Evolutionary conservation across 1,284 basidiomycete species (phyloP).

Genomic region (Malassezia equina): DNA sequence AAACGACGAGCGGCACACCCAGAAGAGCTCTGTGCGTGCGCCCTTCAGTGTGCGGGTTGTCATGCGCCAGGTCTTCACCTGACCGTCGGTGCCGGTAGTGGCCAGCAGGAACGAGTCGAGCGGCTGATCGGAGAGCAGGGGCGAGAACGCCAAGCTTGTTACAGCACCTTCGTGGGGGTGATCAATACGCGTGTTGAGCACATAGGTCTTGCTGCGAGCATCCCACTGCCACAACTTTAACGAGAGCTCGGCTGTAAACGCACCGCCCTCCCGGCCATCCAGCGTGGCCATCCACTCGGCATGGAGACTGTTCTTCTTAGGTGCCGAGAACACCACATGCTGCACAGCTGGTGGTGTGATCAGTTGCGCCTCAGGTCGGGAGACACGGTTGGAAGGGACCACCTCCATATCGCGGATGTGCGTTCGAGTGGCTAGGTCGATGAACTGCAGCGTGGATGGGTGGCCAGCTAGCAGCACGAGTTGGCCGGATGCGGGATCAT

Average conservation of each 20-base stretch:
- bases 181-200: slow-evolving; percentile 77
- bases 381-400: slow-evolving; percentile 82
- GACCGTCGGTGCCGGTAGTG: slow-evolving; percentile 61
- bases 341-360: slow-evolving; percentile 71
- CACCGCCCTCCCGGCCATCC: slow-evolving; percentile 60
- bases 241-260: slow-evolving; percentile 64
- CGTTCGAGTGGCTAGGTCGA: slow-evolving; percentile 63
- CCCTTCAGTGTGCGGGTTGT: slow-evolving; percentile 31
- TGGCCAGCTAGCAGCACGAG: slow-evolving; percentile 78
- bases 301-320: slow-evolving; percentile 12
- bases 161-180: slow-evolving; percentile 69
- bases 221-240: slow-evolving; percentile 89
- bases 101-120: slow-evolving; percentile 51
- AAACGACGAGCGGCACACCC: slow-evolving; percentile 39
- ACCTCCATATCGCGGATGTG: slow-evolving; percentile 81
- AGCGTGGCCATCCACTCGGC: slow-evolving; percentile 82
- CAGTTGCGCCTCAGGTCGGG: slow-evolving; percentile 66
- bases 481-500: slow-evolving; percentile 33
- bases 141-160: slow-evolving; percentile 60
- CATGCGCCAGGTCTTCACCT: slow-evolving; percentile 60
- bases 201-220: slow-evolving; percentile 38
- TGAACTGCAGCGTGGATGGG: slow-evolving; percentile 84
- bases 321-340: slow-evolving; percentile 58
- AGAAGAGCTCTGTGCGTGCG: slow-evolving; percentile 30
- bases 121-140: slow-evolving; percentile 22